Percentiles rank a stretch among this genome's conserved stretches.
Conservation (phyloP, 78 protist species). For the Isochrysis galbana region DNA sequence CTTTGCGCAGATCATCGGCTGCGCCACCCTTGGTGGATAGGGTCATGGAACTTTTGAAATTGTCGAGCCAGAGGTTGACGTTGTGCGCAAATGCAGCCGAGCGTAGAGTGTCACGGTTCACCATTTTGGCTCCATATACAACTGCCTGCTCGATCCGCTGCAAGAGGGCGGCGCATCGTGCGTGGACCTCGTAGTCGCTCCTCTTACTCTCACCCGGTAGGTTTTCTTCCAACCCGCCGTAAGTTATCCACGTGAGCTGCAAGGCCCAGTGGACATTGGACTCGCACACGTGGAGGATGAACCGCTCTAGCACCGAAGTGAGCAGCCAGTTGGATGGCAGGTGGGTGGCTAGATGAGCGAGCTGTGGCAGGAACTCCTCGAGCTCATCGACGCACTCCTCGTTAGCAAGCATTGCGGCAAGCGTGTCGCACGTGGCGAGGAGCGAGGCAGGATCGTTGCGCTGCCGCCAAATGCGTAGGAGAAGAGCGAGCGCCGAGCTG, state of each 20-base stretch:
- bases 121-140: neutral
- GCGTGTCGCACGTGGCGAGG: neutral
- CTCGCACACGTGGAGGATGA: slow-evolving; percentile 15
- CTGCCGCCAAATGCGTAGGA: neutral
- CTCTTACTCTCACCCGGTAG: neutral
- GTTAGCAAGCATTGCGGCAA: neutral
- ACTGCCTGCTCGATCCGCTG: neutral
- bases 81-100: neutral
- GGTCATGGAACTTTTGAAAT: neutral
- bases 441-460: neutral
- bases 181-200: neutral
- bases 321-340: neutral
- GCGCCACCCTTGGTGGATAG: neutral
- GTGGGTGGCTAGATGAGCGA: neutral
- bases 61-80: neutral
- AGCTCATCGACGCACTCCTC: neutral
- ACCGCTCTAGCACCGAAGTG: neutral
- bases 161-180: neutral
- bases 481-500: neutral
- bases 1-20: neutral
- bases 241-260: neutral
- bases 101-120: neutral
- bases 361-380: neutral
- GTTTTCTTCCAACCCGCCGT: neutral
- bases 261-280: neutral